Evolutionary conservation across 1,139 yeast species (phyloP).

Genomic region (Debaryomyces psychrophilus): DNA sequence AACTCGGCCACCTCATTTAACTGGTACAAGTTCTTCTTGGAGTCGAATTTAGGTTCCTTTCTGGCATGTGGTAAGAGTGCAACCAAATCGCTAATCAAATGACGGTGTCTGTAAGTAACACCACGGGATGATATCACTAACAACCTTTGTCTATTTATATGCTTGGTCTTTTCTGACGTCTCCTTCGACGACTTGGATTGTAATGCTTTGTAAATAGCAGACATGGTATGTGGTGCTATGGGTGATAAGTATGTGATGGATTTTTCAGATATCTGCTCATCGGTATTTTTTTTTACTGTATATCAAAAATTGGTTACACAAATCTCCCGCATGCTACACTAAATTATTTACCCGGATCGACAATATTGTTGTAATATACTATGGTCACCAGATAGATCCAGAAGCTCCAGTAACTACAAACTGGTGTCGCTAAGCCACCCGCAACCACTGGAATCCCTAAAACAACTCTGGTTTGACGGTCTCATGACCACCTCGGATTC

Average conservation of each 20-base stretch:
- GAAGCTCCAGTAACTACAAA: not conserved
- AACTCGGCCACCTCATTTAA: constrained; percentile 95
- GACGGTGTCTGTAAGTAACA: constrained; percentile 92
- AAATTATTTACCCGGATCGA: constrained; percentile 14
- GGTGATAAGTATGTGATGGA: constrained; percentile 8
- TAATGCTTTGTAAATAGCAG: constrained; percentile 70
- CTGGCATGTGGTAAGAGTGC: constrained; percentile 90
- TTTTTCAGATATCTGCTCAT: constrained; percentile 21
- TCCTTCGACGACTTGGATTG: constrained; percentile 52
- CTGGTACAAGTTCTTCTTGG: constrained; percentile 85
- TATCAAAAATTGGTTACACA: constrained; percentile 9
- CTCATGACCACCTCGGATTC: not conserved
- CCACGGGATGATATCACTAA: constrained; percentile 93
- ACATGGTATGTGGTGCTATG: constrained; percentile 37
- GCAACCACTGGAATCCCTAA: not conserved
- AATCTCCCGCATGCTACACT: not conserved
- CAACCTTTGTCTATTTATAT: constrained; percentile 78
- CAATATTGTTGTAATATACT: not conserved
- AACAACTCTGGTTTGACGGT: not conserved
- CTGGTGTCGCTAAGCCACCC: too few species aligned
- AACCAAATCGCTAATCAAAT: constrained; percentile 80
- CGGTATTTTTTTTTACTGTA: constrained; percentile 9
- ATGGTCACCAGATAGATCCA: not conserved
- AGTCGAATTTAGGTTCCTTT: constrained; percentile 94
- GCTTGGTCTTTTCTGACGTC: constrained; percentile 51